Evolutionary conservation across 371 early-diverging fungal genomes (phyloP).

Genomic region (Parasitella parasitica): DNA sequence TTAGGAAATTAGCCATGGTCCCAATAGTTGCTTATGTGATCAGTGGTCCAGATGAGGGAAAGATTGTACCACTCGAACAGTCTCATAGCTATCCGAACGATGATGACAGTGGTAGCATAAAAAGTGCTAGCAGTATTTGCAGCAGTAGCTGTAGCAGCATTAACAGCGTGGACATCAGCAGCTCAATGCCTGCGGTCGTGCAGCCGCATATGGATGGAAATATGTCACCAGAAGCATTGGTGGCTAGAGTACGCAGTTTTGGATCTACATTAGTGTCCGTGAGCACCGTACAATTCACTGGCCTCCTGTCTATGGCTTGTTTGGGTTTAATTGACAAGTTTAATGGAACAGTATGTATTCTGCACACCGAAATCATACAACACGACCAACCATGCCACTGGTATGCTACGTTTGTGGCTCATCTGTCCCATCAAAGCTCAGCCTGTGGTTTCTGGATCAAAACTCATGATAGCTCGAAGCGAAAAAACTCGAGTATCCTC

Average conservation of each 20-base stretch:
- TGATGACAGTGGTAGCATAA: not conserved
- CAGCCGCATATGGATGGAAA: not conserved
- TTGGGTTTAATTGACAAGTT: conserved; percentile 26
- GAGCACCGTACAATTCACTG: not conserved
- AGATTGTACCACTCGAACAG: not conserved
- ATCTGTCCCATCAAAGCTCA: conserved; percentile 6
- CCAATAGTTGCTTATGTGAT: conserved; percentile 6
- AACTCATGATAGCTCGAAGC: not conserved
- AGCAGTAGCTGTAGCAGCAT: not conserved
- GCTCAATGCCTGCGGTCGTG: not conserved
- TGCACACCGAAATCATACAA: not conserved
- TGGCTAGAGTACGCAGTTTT: not conserved
- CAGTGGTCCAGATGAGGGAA: conserved; percentile 13
- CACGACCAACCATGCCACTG: not conserved
- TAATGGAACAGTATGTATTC: conserved; percentile 1
- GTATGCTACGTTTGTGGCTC: not conserved
- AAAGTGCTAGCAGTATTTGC: not conserved
- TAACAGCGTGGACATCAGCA: not conserved
- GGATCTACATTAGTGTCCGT: conserved; percentile 4
- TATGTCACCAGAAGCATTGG: not conserved
- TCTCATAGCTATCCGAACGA: not conserved
- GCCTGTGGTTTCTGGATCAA: conserved; percentile 20
- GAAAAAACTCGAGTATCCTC: not conserved
- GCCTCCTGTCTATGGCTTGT: conserved; percentile 13
- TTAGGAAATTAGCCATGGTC: not conserved